Evolutionary conservation across 192 early-diverging fungal genomes (phyloP).

Genomic region (Coemansia sp.): DNA sequence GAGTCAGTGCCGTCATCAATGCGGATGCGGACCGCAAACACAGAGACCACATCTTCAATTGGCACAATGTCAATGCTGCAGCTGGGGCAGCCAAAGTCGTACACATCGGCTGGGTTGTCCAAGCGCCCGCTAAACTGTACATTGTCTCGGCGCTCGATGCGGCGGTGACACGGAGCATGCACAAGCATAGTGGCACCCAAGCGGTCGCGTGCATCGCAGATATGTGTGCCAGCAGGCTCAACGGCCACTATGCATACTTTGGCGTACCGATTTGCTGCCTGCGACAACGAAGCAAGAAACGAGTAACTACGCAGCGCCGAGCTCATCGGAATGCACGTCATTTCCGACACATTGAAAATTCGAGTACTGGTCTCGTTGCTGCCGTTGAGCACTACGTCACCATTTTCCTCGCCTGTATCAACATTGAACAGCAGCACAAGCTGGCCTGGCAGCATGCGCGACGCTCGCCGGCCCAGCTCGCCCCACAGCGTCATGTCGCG

Average conservation of each 20-base stretch:
- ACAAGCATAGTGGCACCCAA: slow-evolving; percentile 34
- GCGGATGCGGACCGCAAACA: slow-evolving; percentile 13
- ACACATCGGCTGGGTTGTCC: slow-evolving; percentile 26
- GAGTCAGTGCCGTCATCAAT: slow-evolving; percentile 40
- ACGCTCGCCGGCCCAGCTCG: slow-evolving; percentile 23
- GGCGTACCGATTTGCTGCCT: slow-evolving; percentile 17
- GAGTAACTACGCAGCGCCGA: slow-evolving; percentile 29
- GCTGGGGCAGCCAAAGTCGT: slow-evolving; percentile 26
- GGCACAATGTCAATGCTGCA: slow-evolving; percentile 10
- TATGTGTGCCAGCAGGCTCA: neutral
- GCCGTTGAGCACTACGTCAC: slow-evolving; percentile 36
- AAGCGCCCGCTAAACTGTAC: slow-evolving; percentile 2
- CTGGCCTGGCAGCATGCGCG: slow-evolving; percentile 39
- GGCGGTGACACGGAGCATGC: slow-evolving; percentile 21
- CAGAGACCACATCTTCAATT: slow-evolving; percentile 14
- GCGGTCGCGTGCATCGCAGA: slow-evolving; percentile 41
- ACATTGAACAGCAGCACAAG: slow-evolving; percentile 33
- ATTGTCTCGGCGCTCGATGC: slow-evolving; percentile 2
- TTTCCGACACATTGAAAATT: slow-evolving; percentile 27
- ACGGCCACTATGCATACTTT: slow-evolving; percentile 21
- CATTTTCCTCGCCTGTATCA: slow-evolving; percentile 26
- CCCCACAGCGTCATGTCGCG: slow-evolving; percentile 51
- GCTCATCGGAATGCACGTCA: slow-evolving; percentile 30
- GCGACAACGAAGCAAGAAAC: slow-evolving; percentile 8
- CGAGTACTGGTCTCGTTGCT: slow-evolving; percentile 19